phyloP scores from a whole-genome alignment of 2,329 filamentous ascomycete species.

The Fusarium lateritium region DNA sequence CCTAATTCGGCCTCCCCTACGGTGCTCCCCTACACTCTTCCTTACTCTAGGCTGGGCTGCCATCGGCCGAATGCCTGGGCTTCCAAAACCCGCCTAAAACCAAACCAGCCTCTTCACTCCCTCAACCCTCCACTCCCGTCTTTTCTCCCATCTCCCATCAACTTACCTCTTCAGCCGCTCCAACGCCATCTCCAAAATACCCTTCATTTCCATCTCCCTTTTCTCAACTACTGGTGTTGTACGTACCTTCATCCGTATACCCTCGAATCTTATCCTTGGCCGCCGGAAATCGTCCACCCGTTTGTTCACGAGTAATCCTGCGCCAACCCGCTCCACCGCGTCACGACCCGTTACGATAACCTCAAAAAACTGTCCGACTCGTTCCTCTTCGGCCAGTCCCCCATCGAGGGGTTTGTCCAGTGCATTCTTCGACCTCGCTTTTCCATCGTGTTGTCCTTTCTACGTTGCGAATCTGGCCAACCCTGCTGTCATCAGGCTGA shows the following conservation, averaged over 20 bases:
- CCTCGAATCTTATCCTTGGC: constrained; percentile 28
- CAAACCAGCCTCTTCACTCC: constrained; percentile 45
- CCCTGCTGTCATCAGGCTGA: constrained; percentile 34
- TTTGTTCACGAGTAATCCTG: constrained; percentile 39
- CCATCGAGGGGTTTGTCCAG: constrained; percentile 46
- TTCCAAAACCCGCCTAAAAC: constrained; percentile 46
- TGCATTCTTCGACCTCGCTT: constrained; percentile 26
- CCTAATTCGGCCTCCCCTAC: constrained; percentile 43
- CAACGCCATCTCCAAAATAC: constrained; percentile 41
- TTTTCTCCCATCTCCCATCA: constrained; percentile 42
- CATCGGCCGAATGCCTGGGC: constrained; percentile 39
- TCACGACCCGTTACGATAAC: constrained; percentile 47
- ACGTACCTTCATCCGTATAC: constrained; percentile 29
- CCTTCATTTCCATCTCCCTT: constrained; percentile 39
- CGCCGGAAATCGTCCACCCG: constrained; percentile 27
- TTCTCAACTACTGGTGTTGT: constrained; percentile 31
- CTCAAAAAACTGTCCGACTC: constrained; percentile 43
- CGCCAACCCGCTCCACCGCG: constrained; percentile 44
- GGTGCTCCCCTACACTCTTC: constrained; percentile 10
- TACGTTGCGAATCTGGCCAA: constrained; percentile 35
- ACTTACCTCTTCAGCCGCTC: constrained; percentile 30
- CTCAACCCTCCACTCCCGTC: constrained; percentile 37
- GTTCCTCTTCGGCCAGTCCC: constrained; percentile 39
- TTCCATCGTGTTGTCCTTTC: constrained; percentile 14
- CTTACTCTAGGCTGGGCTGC: constrained; percentile 17